Base-by-base conservation (phyloP, 2,329 filamentous ascomycete species). In the Cercospora citrullina region DNA sequence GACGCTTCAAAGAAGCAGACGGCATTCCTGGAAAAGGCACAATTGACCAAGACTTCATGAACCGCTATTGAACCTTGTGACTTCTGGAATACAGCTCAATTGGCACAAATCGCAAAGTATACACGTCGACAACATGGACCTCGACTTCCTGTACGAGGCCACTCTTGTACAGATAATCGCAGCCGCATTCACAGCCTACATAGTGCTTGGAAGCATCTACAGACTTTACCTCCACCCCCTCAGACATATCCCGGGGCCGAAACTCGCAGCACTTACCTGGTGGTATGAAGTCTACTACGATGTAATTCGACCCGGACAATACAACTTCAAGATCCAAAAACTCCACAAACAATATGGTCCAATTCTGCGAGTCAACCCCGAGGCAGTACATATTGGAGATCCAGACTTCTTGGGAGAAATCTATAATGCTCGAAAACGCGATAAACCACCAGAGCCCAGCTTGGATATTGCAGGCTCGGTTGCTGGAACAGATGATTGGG, bases 211-310 rank as follows among this genome's bases (percentile, higher is more conserved):
- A 23, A 30, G 64, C 23, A 51, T 68, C 59, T 76, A 75, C 65
- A 72, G 77, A 21, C 71, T 80, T 4, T 76, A 70, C 63, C 72
- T 78, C 16, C 73, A 75, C 63, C 78, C 78, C 18, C 68, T 80
- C 14, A 70, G 76, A 21, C 71, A 74, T 4, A 72, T 78, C 30
- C 78, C 78, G 0, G 78, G 79, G 1, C 78, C 79, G 0, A 75
- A 71, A 48, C 66, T 79, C 5, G 77, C 77, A 14, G 79, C 78
- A 9, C 71, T 77, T 18, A 79, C 79, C 3, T 61, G 59, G 30
- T 68, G 69, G 58, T 64, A 65, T 18, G 66, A 70, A 62, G 53
- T 65, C 18, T 72, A 70, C 64, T 69, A 72, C 51, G 70, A 72
- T 28, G 51, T 70, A 1, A 51, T 61, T 9, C 30, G 48, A 5